Evolutionary conservation across 257 asterid species (phyloP).

Genomic region (Coffea eugenioides): DNA sequence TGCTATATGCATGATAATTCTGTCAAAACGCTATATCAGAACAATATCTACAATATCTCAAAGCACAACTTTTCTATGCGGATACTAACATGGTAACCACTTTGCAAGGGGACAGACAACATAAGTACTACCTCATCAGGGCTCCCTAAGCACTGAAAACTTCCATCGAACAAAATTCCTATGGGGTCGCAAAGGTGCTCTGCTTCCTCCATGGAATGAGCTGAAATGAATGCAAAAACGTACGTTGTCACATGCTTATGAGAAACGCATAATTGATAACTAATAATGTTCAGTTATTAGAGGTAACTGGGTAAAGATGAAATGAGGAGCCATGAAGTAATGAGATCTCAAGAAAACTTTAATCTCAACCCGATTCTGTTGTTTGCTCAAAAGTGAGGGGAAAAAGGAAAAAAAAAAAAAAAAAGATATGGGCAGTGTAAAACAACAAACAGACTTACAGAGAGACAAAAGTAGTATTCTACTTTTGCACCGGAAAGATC

Average conservation of each 20-base stretch:
- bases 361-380: neutral
- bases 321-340: neutral
- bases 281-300: neutral
- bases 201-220: conserved; percentile 99
- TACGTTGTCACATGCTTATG: neutral
- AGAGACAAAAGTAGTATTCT: no score
- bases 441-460: neutral
- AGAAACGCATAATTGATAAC: neutral
- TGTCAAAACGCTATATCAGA: neutral
- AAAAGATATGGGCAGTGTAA: neutral
- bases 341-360: neutral
- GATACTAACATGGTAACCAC: neutral
- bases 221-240: conserved; percentile 30
- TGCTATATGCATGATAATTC: neutral
- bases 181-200: conserved; percentile 89
- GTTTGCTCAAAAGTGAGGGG: no score
- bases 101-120: neutral
- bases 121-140: conserved; percentile 71
- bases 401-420: neutral
- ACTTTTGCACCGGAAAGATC: no score
- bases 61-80: neutral
- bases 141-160: conserved; percentile 85
- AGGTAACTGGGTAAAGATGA: no score
- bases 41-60: neutral
- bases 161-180: conserved; percentile 91